Conservation (phyloP, 768 basidiomycete species). For the Leccinum ochraceum region DNA sequence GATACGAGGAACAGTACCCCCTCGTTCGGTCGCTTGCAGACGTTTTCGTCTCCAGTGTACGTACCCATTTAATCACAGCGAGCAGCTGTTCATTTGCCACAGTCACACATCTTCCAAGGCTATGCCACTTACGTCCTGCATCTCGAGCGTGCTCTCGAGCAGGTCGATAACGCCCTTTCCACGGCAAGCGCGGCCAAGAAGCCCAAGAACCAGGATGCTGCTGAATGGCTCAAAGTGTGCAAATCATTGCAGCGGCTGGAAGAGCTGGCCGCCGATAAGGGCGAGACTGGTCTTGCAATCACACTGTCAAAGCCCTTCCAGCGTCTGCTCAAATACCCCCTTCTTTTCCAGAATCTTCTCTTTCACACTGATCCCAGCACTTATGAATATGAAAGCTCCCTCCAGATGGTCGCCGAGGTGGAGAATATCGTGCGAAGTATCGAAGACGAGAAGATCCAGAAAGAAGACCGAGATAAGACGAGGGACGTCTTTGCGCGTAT, state of each 20-base stretch:
- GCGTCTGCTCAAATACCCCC: constrained; percentile 92
- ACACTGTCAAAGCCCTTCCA: constrained; percentile 97
- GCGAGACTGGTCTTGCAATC: constrained; percentile 94
- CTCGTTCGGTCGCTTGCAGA: constrained; percentile 91
- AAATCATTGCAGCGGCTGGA: constrained; percentile 77
- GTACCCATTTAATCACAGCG: constrained; percentile 32
- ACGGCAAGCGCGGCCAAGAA: constrained; percentile 64
- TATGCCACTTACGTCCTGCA: constrained; percentile 96
- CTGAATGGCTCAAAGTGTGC: constrained; percentile 78
- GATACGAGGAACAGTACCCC: constrained; percentile 96
- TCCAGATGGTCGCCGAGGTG: constrained; percentile 96
- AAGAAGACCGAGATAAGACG: constrained; percentile 94
- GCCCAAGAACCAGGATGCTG: constrained; percentile 79
- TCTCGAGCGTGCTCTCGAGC: constrained; percentile 85
- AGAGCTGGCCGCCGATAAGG: constrained; percentile 75
- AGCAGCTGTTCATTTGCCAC: constrained; percentile 24
- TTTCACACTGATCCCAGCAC: constrained; percentile 97
- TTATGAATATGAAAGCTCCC: constrained; percentile 94
- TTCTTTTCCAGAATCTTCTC: constrained; percentile 95
- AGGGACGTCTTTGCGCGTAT: constrained; percentile 95
- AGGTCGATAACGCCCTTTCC: constrained; percentile 79
- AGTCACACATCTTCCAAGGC: constrained; percentile 93
- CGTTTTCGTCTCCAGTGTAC: constrained; percentile 92
- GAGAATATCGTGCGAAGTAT: constrained; percentile 95
- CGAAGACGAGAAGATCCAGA: constrained; percentile 97